These are phyloP conservation scores for Golubevia sp. DNA, from an alignment of 1,284 basidiomycete genomes.

Conservation along the genomic window DNA sequence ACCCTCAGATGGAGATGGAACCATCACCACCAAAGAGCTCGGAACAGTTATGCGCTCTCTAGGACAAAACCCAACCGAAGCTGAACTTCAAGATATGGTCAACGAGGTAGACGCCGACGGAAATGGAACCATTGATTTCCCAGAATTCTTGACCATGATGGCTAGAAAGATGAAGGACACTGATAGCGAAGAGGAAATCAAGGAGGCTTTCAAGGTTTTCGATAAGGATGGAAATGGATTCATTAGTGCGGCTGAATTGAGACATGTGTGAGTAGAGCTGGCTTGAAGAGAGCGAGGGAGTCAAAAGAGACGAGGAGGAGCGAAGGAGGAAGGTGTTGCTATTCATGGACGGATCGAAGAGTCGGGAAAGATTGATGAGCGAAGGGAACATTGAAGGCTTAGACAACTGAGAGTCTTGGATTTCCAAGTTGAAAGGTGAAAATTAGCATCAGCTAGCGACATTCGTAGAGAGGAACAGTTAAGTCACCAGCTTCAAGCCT, in stretches of 20 bases:
- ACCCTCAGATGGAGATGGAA: conserved; percentile 81
- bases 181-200: conserved; percentile 75
- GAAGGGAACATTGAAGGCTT: too few species aligned
- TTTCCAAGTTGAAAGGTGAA: too few species aligned
- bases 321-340: too few species aligned
- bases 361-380: too few species aligned
- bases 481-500: too few species aligned
- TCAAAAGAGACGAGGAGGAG: too few species aligned
- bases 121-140: conserved; percentile 91
- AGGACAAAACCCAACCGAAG: conserved; percentile 94
- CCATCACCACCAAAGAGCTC: conserved; percentile 92
- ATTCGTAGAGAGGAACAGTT: too few species aligned
- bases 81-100: conserved; percentile 95
- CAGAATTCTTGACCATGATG: conserved; percentile 92
- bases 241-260: conserved; percentile 68
- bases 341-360: too few species aligned
- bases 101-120: conserved; percentile 78
- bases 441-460: too few species aligned
- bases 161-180: conserved; percentile 93
- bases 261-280: conserved; percentile 41
- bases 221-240: conserved; percentile 72
- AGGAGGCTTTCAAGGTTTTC: conserved; percentile 73
- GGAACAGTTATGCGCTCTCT: conserved; percentile 96
- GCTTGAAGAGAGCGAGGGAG: too few species aligned
- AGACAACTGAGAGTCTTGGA: too few species aligned